Evolutionary conservation across 179 eudicot genomes (phyloP).

Genomic region (Nepenthes alata): DNA sequence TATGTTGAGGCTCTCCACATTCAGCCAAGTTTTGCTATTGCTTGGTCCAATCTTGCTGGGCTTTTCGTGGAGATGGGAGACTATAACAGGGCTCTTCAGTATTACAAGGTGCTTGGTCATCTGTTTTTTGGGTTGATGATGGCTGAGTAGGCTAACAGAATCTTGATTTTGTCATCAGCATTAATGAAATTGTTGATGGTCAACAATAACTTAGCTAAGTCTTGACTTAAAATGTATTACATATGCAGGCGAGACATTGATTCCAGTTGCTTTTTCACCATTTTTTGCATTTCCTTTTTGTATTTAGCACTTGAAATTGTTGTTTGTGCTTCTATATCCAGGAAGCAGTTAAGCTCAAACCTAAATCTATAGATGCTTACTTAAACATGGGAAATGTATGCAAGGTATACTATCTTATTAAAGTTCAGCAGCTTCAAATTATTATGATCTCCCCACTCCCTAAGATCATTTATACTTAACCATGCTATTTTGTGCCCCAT

Average conservation of each 20-base stretch:
- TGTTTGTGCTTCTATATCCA: conserved; percentile 14
- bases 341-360: conserved; percentile 92
- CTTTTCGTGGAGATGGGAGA: conserved; percentile 94
- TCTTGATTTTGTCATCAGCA: background rate
- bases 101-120: conserved; percentile 54
- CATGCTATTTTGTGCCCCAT: background rate
- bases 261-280: background rate
- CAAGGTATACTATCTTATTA: conserved; percentile 51
- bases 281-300: background rate
- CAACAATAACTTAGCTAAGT: no score
- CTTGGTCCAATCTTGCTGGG: conserved; percentile 99
- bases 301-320: background rate
- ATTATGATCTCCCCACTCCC: background rate
- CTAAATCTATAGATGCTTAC: conserved; percentile 71
- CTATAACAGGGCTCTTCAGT: conserved; percentile 70
- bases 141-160: background rate
- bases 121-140: conserved; percentile 1
- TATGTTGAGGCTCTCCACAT: conserved; percentile 76
- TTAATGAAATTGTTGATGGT: background rate
- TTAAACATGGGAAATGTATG: conserved; percentile 81
- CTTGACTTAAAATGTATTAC: no score
- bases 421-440: background rate
- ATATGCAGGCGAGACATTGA: no score
- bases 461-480: background rate
- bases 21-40: conserved; percentile 80